phyloP scores from a whole-genome alignment of 2,329 filamentous ascomycete species.

The Fusarium paranaense region DNA sequence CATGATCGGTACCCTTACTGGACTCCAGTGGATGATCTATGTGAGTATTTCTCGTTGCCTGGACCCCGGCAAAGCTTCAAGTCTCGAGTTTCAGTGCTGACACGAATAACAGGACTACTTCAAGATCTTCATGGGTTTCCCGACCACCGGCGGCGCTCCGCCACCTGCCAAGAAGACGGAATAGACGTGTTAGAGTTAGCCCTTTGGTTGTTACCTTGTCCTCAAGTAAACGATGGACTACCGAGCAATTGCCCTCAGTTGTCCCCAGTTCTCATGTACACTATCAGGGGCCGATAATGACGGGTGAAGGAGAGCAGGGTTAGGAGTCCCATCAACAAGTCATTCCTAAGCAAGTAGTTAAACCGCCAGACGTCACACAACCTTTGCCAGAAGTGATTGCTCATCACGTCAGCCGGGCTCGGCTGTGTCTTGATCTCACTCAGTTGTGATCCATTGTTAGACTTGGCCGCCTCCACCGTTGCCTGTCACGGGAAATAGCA shows the following conservation, averaged over 20 bases:
- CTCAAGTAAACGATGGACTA: background rate
- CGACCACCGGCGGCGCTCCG: slow-evolving; percentile 81
- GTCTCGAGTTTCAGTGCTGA: background rate
- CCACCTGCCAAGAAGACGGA: slow-evolving; percentile 63
- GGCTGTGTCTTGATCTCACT: background rate
- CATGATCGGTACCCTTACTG: slow-evolving; percentile 87
- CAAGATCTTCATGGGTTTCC: slow-evolving; percentile 90
- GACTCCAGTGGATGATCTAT: slow-evolving; percentile 95
- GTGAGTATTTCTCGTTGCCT: slow-evolving; percentile 56
- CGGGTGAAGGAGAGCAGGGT: background rate
- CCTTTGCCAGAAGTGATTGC: background rate
- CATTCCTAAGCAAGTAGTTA: slow-evolving; percentile 11
- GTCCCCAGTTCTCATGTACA: background rate
- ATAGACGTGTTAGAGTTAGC: background rate
- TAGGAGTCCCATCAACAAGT: slow-evolving; percentile 7
- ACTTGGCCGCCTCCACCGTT: background rate
- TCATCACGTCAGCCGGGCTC: slow-evolving; percentile 2
- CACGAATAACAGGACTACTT: slow-evolving; percentile 73
- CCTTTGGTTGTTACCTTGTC: background rate
- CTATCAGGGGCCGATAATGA: background rate
- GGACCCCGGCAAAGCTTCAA: background rate
- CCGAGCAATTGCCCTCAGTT: background rate
- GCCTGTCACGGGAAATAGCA: background rate
- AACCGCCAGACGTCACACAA: background rate
- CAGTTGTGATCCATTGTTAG: background rate